Percentiles rank a stretch among this genome's conserved stretches.
Conservation (phyloP, 2,329 filamentous ascomycete genomes). For the Alternaria arborescens region DNA sequence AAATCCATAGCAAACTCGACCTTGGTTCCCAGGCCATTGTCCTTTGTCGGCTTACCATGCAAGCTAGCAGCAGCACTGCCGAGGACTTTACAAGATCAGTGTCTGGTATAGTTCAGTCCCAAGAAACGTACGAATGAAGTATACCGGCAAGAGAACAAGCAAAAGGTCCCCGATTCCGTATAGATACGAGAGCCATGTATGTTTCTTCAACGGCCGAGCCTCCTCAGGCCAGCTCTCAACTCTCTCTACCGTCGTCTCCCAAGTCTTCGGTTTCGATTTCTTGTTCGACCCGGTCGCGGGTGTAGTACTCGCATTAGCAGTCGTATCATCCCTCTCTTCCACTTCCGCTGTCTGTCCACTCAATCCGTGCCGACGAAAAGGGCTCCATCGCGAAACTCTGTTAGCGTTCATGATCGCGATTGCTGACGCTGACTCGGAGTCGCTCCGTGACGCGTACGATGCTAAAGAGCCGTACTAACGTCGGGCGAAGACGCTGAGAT, state of each 20-base stretch:
- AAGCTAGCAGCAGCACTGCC: too few species aligned
- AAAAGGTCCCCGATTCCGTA: conserved; percentile 38
- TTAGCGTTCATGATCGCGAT: conserved; percentile 19
- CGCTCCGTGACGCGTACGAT: conserved; percentile 6
- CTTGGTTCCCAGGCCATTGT: too few species aligned
- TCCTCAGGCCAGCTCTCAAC: conserved; percentile 45
- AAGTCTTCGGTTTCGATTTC: conserved; percentile 31
- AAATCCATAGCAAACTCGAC: too few species aligned
- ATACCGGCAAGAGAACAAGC: conserved; percentile 41
- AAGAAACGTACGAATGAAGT: conserved; percentile 51
- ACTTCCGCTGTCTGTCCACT: not conserved
- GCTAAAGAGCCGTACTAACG: not conserved
- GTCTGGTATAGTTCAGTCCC: too few species aligned
- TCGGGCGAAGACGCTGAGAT: not conserved
- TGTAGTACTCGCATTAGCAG: conserved; percentile 14
- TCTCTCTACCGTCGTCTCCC: conserved; percentile 29
- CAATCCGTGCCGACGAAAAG: conserved; percentile 20
- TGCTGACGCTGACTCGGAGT: conserved; percentile 1
- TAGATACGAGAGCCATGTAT: conserved; percentile 32
- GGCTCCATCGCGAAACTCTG: conserved; percentile 21
- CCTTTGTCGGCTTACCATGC: too few species aligned
- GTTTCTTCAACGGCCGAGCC: conserved; percentile 32
- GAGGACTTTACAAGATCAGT: too few species aligned
- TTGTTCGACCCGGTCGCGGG: not conserved
- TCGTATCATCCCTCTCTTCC: conserved; percentile 5